Base-by-base conservation (phyloP, 352 stramenopile species). In the Pythium oligandrum region DNA sequence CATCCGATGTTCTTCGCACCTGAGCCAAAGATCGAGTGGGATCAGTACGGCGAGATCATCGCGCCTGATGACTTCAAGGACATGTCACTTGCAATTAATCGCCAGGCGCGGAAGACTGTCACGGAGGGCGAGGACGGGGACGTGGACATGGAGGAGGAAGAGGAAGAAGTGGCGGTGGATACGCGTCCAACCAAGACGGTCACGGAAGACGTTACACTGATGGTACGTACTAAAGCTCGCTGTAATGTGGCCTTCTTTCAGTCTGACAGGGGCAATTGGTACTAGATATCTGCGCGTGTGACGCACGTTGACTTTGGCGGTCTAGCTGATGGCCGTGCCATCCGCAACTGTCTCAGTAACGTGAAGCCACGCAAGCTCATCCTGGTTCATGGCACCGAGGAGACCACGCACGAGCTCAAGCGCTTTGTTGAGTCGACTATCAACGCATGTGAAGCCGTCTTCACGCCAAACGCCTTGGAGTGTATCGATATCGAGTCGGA, bases 401-500 rank as follows among this genome's bases (percentile, higher is more conserved):
- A 70, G 51, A 94, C 83, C 9, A 93, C 86, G 44, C 71, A 55
- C 40, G 83, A 93, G 37, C 68, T 95, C 4, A 92, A 95, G 62
- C 70, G 76, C 30, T 93, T 93, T 53, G 86, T 94, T 0, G 82
- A 95, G 56, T 63, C 65, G 30, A 90, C 78, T 2, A 93, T 95
- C 55, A 80, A 86, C 33, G 64, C 78, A 53, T 95, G 86, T 56
- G 86, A 95, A 63, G 81, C 82, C 10, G 80, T 95, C 32, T 95
- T 93, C 68, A 91, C 80, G 10, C 86, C 86, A 5, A 84, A 90
- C 43, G 70, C 87, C 4, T 91, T 92, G 74, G 86, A 95, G 48
- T 94, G 83, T 59, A 93, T 95, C 55, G 86, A 95, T 58, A 95
- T 95, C 45, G 86, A 95, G 55, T 94, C 83, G 31, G 86, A 93